Percentiles rank a stretch among this genome's conserved stretches.
These are phyloP conservation scores for Lactifluus volemus DNA, from an alignment of 768 basidiomycete genomes.

Conservation along the genomic window DNA sequence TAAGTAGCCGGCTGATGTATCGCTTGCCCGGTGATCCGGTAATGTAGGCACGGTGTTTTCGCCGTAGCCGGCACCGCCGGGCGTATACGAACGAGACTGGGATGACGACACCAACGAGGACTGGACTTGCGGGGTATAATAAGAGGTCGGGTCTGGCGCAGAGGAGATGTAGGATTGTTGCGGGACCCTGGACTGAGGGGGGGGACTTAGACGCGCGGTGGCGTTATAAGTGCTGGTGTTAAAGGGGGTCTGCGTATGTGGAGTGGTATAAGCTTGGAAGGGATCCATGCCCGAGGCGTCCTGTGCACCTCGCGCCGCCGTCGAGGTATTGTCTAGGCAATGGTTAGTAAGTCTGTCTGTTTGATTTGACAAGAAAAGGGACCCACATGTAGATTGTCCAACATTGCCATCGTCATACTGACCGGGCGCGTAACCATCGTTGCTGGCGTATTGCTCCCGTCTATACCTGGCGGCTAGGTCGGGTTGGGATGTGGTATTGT, in stretches of 20 bases:
- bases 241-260: constrained; percentile 25
- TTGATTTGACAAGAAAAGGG: background rate
- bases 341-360: background rate
- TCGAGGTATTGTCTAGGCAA: constrained; percentile 44
- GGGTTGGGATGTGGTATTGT: constrained; percentile 23
- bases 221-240: constrained; percentile 35
- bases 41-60: constrained; percentile 30
- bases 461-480: constrained; percentile 22
- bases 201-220: constrained; percentile 22
- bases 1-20: constrained; percentile 18
- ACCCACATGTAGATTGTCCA: constrained; percentile 37
- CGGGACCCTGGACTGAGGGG: background rate
- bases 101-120: background rate
- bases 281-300: constrained; percentile 33
- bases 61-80: constrained; percentile 51
- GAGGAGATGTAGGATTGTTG: constrained; percentile 13
- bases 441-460: constrained; percentile 16
- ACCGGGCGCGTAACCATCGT: constrained; percentile 22
- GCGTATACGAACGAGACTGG: constrained; percentile 39
- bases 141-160: constrained; percentile 4
- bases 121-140: constrained; percentile 10
- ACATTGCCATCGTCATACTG: constrained; percentile 24
- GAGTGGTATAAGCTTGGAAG: constrained; percentile 31
- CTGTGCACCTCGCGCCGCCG: constrained; percentile 42
- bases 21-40: constrained; percentile 8